Percentiles rank a stretch among this genome's conserved stretches.
These are phyloP conservation scores for Eimeria praecox DNA, from an alignment of 169 alveolate genomes.

Conservation along the genomic window DNA sequence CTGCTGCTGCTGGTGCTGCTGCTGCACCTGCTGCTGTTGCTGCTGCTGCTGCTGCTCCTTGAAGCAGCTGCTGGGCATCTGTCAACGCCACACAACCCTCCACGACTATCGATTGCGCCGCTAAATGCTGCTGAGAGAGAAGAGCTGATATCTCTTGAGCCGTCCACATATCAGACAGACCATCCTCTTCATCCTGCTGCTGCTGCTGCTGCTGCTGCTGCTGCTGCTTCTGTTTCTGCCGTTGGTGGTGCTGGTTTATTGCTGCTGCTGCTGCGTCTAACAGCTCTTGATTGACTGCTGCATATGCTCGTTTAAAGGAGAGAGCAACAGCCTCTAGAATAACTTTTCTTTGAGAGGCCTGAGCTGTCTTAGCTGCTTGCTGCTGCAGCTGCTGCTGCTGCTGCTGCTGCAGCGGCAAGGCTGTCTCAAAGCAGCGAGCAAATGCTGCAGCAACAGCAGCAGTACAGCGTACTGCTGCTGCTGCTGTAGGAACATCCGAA, in stretches of 20 bases:
- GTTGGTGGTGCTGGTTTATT: slow-evolving; percentile 3
- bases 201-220: slow-evolving; percentile 53
- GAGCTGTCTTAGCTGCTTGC: background rate
- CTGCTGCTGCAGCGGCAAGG: slow-evolving; percentile 55
- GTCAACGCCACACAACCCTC: slow-evolving; percentile 77
- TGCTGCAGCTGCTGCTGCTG: slow-evolving; percentile 54
- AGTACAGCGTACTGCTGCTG: slow-evolving; percentile 14
- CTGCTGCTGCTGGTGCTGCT: slow-evolving; percentile 23
- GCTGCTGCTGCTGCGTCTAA: slow-evolving; percentile 25
- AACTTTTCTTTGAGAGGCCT: background rate
- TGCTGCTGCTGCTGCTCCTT: slow-evolving; percentile 64
- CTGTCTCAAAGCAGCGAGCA: background rate
- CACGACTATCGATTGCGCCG: slow-evolving; percentile 47
- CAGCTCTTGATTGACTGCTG: slow-evolving; percentile 38
- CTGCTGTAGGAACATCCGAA: slow-evolving; percentile 20
- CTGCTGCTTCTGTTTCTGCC: slow-evolving; percentile 15
- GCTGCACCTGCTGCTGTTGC: slow-evolving; percentile 28
- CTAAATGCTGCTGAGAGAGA: slow-evolving; percentile 30
- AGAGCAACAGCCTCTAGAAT: slow-evolving; percentile 38
- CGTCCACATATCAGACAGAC: background rate
- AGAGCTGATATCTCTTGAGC: background rate
- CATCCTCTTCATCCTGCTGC: slow-evolving; percentile 21
- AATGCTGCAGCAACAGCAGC: background rate
- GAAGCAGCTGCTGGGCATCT: slow-evolving; percentile 71
- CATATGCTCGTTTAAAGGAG: slow-evolving; percentile 54